Base-by-base conservation (phyloP, 169 alveolate genomes). In the Cystoisospora suis region DNA sequence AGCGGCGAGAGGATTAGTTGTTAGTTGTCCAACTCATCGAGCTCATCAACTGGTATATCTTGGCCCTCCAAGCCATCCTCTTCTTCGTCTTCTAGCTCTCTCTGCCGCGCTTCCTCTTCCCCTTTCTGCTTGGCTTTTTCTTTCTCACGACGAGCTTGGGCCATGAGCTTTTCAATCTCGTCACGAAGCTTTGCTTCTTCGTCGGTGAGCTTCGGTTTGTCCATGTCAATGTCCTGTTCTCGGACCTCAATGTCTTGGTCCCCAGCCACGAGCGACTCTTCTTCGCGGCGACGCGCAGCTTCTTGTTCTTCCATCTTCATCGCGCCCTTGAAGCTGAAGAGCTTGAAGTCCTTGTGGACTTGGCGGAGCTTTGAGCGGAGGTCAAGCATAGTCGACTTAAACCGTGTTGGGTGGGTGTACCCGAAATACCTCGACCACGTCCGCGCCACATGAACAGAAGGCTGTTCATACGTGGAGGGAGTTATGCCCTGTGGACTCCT, bases 401-500 rank as follows among this genome's bases (percentile, higher is more conserved):
- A 72, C 9, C 83, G 83, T 9, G 15, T 27, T 29, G 20, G 0
- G 83, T 72, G 83, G 12, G 49, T 72, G 83, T 72, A 72, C 3
- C 83, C 83, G 45, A 72, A 72, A 56, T 36, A 72, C 53, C 20
- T 38, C 27, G 42, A 23, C 58, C 56, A 72, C n/a, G 83, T 34
- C 38, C 83, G 83, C 7, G 46, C 56, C 15, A 72, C 83, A 20
- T 72, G 83, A 3, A 72, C 83, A n/a, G 83, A 72, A 38, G 83
- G 83, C 6, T 38, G 38, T n/a, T 72, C 53, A 56, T 38, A 72
- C 9, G 42, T 0, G 46, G 3, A 23, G 23, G 83, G 83, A n/a
- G 53, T 72, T 34, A 72, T 6, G 9, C 83, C 83, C 12, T 5
- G 46, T 0, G 15, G 56, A 17, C 58, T 38, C 29, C 42, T 29